Percentiles rank a stretch among this genome's conserved stretches.
Conservation (phyloP, 768 basidiomycete genomes). For the Pleurotus ostreatus region DNA sequence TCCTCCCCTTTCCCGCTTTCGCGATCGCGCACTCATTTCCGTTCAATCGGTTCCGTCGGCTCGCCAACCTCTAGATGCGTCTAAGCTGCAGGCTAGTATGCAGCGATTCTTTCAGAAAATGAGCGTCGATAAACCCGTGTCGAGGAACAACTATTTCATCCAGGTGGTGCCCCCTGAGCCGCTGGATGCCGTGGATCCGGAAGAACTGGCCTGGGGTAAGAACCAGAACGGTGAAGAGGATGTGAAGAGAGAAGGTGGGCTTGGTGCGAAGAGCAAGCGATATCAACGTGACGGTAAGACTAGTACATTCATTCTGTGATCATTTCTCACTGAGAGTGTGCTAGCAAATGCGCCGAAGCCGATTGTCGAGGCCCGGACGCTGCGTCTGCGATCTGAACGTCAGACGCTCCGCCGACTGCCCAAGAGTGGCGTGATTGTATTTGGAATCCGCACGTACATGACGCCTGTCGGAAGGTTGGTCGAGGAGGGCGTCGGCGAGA, state of each 20-base stretch:
- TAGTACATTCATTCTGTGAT: no score
- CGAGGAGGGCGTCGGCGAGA: constrained; percentile 56
- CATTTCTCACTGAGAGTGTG: neutral
- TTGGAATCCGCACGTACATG: constrained; percentile 67
- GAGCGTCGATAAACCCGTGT: constrained; percentile 62
- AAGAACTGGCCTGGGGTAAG: constrained; percentile 63
- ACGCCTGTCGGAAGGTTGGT: constrained; percentile 48
- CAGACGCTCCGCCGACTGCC: constrained; percentile 66
- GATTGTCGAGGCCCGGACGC: constrained; percentile 27
- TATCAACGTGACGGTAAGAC: no score
- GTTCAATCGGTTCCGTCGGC: no score
- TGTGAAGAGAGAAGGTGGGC: constrained; percentile 10
- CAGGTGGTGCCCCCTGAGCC: constrained; percentile 5
- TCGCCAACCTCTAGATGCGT: constrained; percentile 36
- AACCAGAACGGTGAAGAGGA: constrained; percentile 30
- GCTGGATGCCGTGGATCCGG: constrained; percentile 40
- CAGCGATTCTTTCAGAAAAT: constrained; percentile 69
- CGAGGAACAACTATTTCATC: constrained; percentile 59
- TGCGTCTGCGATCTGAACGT: constrained; percentile 59
- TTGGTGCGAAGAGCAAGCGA: constrained; percentile 5
- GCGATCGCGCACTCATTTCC: no score
- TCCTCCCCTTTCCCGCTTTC: no score
- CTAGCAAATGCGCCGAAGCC: constrained; percentile 18
- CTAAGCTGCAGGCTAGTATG: constrained; percentile 60
- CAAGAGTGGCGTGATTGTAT: constrained; percentile 58